Base-by-base conservation (phyloP, 2,329 filamentous ascomycete genomes). In the Zalaria obscura region DNA sequence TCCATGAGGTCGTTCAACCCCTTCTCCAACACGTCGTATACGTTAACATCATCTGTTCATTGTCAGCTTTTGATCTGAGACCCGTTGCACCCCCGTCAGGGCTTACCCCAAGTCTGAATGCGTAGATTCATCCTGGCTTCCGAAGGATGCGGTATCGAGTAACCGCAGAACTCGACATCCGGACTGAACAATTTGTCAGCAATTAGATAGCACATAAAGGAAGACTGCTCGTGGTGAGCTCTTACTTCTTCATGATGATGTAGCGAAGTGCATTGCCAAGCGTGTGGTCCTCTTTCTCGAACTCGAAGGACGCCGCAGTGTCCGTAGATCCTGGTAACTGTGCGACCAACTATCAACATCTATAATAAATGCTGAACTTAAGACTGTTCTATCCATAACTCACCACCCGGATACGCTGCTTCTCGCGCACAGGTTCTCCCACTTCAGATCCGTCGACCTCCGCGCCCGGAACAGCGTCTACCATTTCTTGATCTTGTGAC, bases 241-340 rank as follows among this genome's bases (percentile, higher is more conserved):
- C 43, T 36, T 68, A 95, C 89, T 98, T 98, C 67, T 96, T 96
- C 84, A 94, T 95, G 55, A 98, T 93, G 48, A 95, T 82, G 59
- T 88, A 96, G 55, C 91, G 76, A 52, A 98, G 66, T 6, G 88
- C 86, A 63, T 98, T 98, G 27, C 91, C 91, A 40, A 98, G 69
- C 0, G 91, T 98, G 63, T 98, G 91, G 35, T 93, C 87, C 66
- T 98, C 91, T 36, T 85, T 80, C 45, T 83, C 77, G 54, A 98
- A 93, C 59, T 96, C 85, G 59, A 96, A 98, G 10, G 87, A 94
- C 27, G 91, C 91, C 4, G 88, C 88, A 5, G 82, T 89, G 39
- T 89, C 83, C 10, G 64, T 82, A 42, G 84, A 83, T 38, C 88
- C 88, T 31, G 86, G 82, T 27, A 95, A 69, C 89, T 95, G 46